Conservation (phyloP, 345 rosid genomes). For the Noccaea bulbosa region DNA sequence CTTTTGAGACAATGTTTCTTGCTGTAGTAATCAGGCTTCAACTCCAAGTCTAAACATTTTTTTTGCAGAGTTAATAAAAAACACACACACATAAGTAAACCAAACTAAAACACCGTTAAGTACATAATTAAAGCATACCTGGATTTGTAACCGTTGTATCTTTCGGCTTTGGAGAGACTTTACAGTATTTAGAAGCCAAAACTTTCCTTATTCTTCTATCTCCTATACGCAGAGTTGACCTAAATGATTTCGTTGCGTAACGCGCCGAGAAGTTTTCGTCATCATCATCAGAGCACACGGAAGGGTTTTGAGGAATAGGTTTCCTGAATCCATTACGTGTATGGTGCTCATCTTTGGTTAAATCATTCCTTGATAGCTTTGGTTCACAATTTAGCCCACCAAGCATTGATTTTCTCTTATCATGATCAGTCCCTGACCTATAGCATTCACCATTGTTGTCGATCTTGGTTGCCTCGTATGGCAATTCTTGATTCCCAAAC, state of each 20-base stretch:
- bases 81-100: not conserved
- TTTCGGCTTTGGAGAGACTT: slow-evolving; percentile 62
- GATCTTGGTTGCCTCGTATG: slow-evolving; percentile 47
- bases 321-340: slow-evolving; percentile 55
- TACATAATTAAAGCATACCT: slow-evolving; percentile 49
- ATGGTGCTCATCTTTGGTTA: slow-evolving; percentile 61
- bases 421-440: slow-evolving; percentile 49
- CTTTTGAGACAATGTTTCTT: slow-evolving; percentile 61
- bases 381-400: slow-evolving; percentile 41
- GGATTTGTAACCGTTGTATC: slow-evolving; percentile 51
- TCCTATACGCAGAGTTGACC: slow-evolving; percentile 73
- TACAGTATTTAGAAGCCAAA: slow-evolving; percentile 81
- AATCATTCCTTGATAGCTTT: slow-evolving; percentile 51
- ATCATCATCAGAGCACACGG: slow-evolving; percentile 59
- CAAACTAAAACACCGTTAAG: not conserved
- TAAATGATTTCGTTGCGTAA: slow-evolving; percentile 57
- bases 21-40: slow-evolving; percentile 55
- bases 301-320: slow-evolving; percentile 48
- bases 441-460: slow-evolving; percentile 48
- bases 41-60: slow-evolving; percentile 57
- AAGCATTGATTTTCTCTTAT: slow-evolving; percentile 44
- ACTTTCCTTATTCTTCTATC: slow-evolving; percentile 87
- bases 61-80: no score
- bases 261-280: slow-evolving; percentile 84
- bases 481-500: slow-evolving; percentile 48